A percentile compares a stretch with the other conserved stretches of the same genome.
These are phyloP conservation scores for Aeschynomene evenia DNA, from an alignment of 306 rosid genomes.

Conservation along the genomic window DNA sequence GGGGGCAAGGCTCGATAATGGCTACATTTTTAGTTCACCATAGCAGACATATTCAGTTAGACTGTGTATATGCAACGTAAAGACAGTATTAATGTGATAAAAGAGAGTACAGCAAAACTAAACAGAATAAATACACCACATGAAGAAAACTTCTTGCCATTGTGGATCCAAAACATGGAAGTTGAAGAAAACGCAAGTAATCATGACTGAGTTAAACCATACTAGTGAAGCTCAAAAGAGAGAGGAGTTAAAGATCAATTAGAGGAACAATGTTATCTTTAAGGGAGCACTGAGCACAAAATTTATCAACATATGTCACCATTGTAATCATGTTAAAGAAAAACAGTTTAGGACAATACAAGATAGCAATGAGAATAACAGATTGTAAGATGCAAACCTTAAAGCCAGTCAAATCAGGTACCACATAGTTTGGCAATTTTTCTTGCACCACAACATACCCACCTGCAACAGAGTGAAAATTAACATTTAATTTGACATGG, in stretches of 20 bases:
- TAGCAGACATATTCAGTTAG: not conserved
- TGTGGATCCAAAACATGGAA: not conserved
- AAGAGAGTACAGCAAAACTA: not conserved
- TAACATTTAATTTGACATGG: conserved; percentile 4
- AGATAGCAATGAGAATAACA: not conserved
- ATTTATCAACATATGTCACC: conserved; percentile 1
- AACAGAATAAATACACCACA: not conserved
- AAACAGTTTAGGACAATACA: not conserved
- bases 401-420: conserved; percentile 58
- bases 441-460: conserved; percentile 55
- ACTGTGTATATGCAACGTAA: not conserved
- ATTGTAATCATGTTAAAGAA: conserved; percentile 14
- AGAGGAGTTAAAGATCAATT: not conserved
- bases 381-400: conserved; percentile 41
- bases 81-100: not conserved
- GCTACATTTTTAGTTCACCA: not conserved
- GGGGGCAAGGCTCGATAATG: not conserved
- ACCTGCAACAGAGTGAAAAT: conserved; percentile 44
- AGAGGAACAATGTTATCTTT: not conserved
- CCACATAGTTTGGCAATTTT: conserved; percentile 62
- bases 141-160: conserved; percentile 8
- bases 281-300: not conserved
- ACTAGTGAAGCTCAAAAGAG: not conserved
- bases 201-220: conserved; percentile 1
- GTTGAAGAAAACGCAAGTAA: not conserved